Conservation (phyloP, 2,329 filamentous ascomycete species). For the Epichloe elymi region DNA sequence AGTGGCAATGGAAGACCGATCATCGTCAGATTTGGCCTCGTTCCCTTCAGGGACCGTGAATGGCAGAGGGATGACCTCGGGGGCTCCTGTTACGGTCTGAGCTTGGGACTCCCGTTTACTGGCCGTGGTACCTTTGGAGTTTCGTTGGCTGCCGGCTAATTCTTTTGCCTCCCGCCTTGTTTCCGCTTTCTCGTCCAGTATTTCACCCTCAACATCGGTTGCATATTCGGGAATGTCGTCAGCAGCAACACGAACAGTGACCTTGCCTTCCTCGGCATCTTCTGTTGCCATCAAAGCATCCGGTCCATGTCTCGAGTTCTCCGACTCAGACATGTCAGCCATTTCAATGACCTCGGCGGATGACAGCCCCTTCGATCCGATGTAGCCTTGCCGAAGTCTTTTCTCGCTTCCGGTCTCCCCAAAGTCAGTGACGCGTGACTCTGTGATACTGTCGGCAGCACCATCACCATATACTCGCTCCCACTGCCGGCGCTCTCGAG, state of each 20-base stretch:
- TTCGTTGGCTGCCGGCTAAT: slow-evolving; percentile 9
- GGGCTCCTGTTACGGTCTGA: slow-evolving; percentile 22
- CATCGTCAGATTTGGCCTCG: slow-evolving; percentile 28
- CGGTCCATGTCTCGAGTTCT: slow-evolving; percentile 16
- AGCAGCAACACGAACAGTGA: slow-evolving; percentile 39
- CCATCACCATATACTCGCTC: slow-evolving; percentile 63
- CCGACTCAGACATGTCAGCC: slow-evolving; percentile 30
- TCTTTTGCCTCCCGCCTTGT: slow-evolving; percentile 10
- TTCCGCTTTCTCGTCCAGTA: slow-evolving; percentile 17
- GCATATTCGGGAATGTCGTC: slow-evolving; percentile 29
- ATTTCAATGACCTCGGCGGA: slow-evolving; percentile 41
- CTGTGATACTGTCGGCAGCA: slow-evolving; percentile 19
- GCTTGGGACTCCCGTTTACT: slow-evolving; percentile 8
- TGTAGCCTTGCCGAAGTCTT: slow-evolving; percentile 20
- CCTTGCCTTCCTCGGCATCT: slow-evolving; percentile 28
- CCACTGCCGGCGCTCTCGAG: slow-evolving; percentile 55
- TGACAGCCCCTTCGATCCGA: slow-evolving; percentile 22
- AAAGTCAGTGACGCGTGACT: slow-evolving; percentile 36
- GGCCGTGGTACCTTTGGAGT: slow-evolving; percentile 11
- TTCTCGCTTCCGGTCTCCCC: slow-evolving; percentile 37
- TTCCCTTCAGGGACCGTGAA: slow-evolving; percentile 44
- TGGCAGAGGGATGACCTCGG: slow-evolving; percentile 49
- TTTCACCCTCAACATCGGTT: slow-evolving; percentile 11
- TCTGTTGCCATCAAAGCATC: slow-evolving; percentile 29
- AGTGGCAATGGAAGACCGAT: slow-evolving; percentile 56